phyloP scores from a whole-genome alignment of 1,139 yeast genomes.

The Hansenula lynferdii region DNA sequence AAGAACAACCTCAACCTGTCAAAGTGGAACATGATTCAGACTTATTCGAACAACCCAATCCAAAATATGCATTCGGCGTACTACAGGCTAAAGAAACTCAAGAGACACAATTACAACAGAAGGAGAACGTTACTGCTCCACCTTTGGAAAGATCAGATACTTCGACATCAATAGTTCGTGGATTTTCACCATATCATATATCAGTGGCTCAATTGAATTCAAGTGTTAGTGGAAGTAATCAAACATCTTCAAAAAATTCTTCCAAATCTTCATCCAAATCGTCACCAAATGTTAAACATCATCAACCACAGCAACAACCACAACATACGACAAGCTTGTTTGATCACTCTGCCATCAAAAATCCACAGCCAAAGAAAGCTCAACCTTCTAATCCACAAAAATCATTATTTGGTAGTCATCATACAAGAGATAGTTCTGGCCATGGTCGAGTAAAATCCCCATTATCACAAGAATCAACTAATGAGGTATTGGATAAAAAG shows the following conservation, averaged over 20 bases:
- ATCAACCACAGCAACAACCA: constrained; percentile 6
- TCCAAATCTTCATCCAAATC: constrained; percentile 3
- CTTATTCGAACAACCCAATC: constrained; percentile 23
- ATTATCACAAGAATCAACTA: constrained; percentile 15
- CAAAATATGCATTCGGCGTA: constrained; percentile 23
- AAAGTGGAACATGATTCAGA: constrained; percentile 16
- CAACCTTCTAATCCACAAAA: constrained; percentile 1
- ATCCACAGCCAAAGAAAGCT: constrained; percentile 1
- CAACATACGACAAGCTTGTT: constrained; percentile 4
- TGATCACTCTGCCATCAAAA: constrained; percentile 1
- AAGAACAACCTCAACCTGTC: constrained; percentile 3
- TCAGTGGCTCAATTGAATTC: constrained; percentile 20
- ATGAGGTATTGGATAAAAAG: constrained; percentile 6
- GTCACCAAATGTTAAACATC: constrained; percentile 2
- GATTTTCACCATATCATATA: constrained; percentile 38
- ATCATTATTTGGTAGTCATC: neutral
- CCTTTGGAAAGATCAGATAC: constrained; percentile 25
- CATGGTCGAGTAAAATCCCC: constrained; percentile 17
- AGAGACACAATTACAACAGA: too few relatives aligned
- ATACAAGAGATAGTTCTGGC: neutral
- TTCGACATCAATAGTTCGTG: constrained; percentile 38
- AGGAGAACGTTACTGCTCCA: constrained; percentile 4
- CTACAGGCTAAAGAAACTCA: neutral
- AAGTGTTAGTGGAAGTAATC: neutral
- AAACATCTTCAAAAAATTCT: constrained; percentile 4